phyloP scores from a whole-genome alignment of 257 asterid genomes.

The Haberlea rhodopensis region DNA sequence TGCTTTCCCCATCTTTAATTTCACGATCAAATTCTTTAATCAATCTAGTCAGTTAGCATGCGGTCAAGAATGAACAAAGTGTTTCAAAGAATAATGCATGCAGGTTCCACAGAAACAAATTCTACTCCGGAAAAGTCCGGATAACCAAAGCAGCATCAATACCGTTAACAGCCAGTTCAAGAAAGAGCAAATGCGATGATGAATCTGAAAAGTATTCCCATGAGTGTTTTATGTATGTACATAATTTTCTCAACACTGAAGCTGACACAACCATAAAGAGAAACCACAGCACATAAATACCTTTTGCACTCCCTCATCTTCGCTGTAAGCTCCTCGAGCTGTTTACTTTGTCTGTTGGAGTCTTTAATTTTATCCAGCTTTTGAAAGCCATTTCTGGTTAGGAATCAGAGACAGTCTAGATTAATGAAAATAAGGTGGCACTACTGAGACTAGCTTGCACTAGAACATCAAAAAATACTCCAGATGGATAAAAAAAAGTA shows the following conservation, averaged over 20 bases:
- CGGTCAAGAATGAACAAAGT: constrained; percentile 14
- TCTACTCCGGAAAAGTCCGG: constrained; percentile 13
- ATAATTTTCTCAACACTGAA: constrained; percentile 14
- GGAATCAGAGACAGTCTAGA: not conserved
- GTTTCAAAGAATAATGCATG: constrained; percentile 18
- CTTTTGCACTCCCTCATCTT: constrained; percentile 97
- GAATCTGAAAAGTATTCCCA: not conserved
- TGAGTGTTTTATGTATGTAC: not conserved
- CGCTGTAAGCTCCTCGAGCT: constrained; percentile 87
- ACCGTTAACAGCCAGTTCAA: constrained; percentile 13
- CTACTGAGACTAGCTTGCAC: not conserved
- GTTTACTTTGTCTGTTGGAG: constrained; percentile 85
- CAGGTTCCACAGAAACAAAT: constrained; percentile 18
- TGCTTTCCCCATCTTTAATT: constrained; percentile 88
- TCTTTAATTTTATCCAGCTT: constrained; percentile 92
- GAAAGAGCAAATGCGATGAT: constrained; percentile 22
- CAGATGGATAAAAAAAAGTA: not conserved
- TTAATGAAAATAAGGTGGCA: constrained; percentile 13
- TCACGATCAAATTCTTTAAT: constrained; percentile 95
- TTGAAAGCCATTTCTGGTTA: constrained; percentile 84
- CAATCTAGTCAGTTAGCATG: constrained; percentile 46
- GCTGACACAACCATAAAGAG: not conserved
- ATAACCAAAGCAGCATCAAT: constrained; percentile 17
- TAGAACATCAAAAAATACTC: constrained; percentile 11
- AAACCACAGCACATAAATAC: constrained; percentile 32